Conservation (phyloP, 495 filamentous ascomycete genomes). For the Lasiosphaeria ovina region DNA sequence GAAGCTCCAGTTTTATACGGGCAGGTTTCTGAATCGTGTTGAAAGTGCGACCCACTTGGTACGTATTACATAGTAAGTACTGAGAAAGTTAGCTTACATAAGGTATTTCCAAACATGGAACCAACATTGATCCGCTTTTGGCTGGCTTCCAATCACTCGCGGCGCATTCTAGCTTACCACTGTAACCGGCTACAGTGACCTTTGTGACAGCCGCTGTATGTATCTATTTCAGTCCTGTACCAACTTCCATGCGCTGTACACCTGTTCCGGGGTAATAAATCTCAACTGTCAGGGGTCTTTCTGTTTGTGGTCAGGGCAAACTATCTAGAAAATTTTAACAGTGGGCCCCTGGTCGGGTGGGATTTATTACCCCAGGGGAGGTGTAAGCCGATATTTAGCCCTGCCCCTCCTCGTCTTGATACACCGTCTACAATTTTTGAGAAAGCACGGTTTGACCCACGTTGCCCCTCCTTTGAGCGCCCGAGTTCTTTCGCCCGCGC, state of each 20-base stretch:
- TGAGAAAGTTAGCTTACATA: neutral
- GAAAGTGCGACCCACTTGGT: no score
- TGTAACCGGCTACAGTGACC: conserved; percentile 1
- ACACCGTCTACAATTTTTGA: conserved; percentile 15
- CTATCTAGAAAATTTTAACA: neutral
- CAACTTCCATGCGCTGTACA: neutral
- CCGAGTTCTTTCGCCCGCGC: conserved; percentile 3
- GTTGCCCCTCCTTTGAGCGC: conserved; percentile 21
- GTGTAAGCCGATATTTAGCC: conserved; percentile 12
- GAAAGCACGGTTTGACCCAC: conserved; percentile 17
- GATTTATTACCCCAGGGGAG: neutral
- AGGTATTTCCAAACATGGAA: neutral
- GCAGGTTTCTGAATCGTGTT: no score
- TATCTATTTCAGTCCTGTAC: no score
- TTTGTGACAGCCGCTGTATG: neutral
- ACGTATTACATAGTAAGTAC: no score
- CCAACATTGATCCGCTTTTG: no score
- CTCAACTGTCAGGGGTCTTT: no score
- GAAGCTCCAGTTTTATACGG: no score
- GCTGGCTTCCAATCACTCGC: conserved; percentile 10
- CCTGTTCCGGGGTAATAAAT: no score
- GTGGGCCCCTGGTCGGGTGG: neutral
- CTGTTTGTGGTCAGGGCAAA: no score
- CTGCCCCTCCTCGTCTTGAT: conserved; percentile 18
- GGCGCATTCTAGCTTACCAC: conserved; percentile 25